Percentiles rank a stretch among this genome's conserved stretches.
phyloP scores from a whole-genome alignment of 23 red algal species.

The Gracilaria caudata region DNA sequence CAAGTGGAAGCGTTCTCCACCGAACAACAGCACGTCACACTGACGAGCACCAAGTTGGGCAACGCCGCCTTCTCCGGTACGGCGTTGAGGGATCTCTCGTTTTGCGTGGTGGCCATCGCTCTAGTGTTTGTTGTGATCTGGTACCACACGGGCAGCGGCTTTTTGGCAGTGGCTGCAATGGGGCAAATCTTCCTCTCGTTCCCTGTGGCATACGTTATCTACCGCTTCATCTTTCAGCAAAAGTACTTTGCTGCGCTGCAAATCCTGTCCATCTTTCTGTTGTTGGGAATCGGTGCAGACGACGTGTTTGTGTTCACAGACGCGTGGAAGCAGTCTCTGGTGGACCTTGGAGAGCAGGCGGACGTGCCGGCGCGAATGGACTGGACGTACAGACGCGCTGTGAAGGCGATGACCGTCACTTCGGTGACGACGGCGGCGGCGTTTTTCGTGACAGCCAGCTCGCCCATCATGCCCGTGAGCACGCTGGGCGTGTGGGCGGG shows the following conservation, averaged over 20 bases:
- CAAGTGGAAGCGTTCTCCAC: background rate
- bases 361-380: constrained; percentile 48
- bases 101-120: constrained; percentile 55
- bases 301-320: constrained; percentile 86
- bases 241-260: constrained; percentile 69
- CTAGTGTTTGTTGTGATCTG: constrained; percentile 71
- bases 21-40: background rate
- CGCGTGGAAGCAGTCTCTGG: constrained; percentile 75
- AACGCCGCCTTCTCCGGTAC: constrained; percentile 23
- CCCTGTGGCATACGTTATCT: constrained; percentile 65
- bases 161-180: constrained; percentile 63
- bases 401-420: constrained; percentile 70
- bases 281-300: constrained; percentile 77
- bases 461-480: constrained; percentile 78
- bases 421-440: constrained; percentile 78
- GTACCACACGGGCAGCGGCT: constrained; percentile 60
- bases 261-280: constrained; percentile 70
- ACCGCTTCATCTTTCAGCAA: constrained; percentile 70
- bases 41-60: background rate
- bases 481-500: constrained; percentile 82
- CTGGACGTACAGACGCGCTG: constrained; percentile 64
- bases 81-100: constrained; percentile 47
- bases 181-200: constrained; percentile 74
- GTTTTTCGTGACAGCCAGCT: constrained; percentile 78
- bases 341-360: constrained; percentile 30